phyloP scores from a whole-genome alignment of 257 asterid genomes.

The Ilex asprella region DNA sequence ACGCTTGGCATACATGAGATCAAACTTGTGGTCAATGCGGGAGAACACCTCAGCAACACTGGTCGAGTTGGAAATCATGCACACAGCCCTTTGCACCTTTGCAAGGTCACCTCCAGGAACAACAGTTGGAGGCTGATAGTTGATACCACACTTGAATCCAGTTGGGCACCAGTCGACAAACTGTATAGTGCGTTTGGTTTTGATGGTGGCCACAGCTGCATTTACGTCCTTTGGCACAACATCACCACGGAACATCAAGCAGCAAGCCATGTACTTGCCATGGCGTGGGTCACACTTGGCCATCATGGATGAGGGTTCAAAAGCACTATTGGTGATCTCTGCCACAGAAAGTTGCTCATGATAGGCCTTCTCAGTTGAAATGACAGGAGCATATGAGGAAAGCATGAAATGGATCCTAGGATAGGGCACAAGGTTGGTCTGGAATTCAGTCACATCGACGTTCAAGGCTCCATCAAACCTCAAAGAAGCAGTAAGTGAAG shows the following conservation, averaged over 20 bases:
- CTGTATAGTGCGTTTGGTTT: constrained; percentile 25
- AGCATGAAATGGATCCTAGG: constrained; percentile 21
- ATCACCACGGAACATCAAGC: constrained; percentile 26
- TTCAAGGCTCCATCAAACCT: constrained; percentile 29
- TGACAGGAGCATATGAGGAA: constrained; percentile 22
- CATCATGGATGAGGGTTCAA: constrained; percentile 28
- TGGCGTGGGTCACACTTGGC: constrained; percentile 25
- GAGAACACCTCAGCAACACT: constrained; percentile 22
- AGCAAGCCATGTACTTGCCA: constrained; percentile 27
- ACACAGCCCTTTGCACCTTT: constrained; percentile 23
- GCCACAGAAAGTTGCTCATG: constrained; percentile 24
- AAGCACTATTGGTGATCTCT: constrained; percentile 23
- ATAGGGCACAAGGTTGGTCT: constrained; percentile 25
- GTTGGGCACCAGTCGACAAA: constrained; percentile 27
- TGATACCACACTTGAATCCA: constrained; percentile 25
- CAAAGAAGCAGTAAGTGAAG: constrained; percentile 23
- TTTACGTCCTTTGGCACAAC: constrained; percentile 25
- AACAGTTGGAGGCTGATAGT: constrained; percentile 23
- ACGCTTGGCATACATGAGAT: constrained; percentile 21
- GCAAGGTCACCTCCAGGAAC: constrained; percentile 26
- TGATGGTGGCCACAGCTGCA: constrained; percentile 25
- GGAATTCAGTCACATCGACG: constrained; percentile 24
- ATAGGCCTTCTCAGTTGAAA: constrained; percentile 21
- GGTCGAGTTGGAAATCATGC: constrained; percentile 25
- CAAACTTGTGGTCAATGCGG: constrained; percentile 17